A percentile compares a stretch with the other conserved stretches of the same genome.
phyloP scores from a whole-genome alignment of 805 yeast genomes.

The Ogataea parapolymorpha region DNA sequence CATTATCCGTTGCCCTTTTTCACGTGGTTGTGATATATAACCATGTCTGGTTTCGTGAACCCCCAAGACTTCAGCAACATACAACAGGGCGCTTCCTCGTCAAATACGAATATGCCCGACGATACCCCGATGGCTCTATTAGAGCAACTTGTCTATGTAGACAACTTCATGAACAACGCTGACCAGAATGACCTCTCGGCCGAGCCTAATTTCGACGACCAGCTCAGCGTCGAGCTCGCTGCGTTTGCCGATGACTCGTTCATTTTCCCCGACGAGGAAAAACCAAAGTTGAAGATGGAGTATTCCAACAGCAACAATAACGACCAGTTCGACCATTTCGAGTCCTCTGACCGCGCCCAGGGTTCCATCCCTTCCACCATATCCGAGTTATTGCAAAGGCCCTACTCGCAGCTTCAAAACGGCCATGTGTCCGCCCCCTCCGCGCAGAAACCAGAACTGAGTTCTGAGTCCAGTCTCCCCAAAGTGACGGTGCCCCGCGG shows the following conservation, averaged over 20 bases:
- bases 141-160: conserved; percentile 79
- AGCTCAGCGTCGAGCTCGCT: conserved; percentile 61
- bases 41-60: conserved; percentile 8
- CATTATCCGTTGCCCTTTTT: conserved; percentile 1
- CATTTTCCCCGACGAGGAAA: conserved; percentile 79
- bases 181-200: conserved; percentile 32
- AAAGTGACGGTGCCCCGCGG: conserved; percentile 70
- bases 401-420: conserved; percentile 23
- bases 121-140: conserved; percentile 46
- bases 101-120: conserved; percentile 18
- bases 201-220: conserved; percentile 47
- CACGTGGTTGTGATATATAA: neutral
- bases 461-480: conserved; percentile 34
- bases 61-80: neutral
- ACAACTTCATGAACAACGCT: conserved; percentile 61
- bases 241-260: conserved; percentile 83
- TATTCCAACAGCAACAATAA: conserved; percentile 8
- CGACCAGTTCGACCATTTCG: conserved; percentile 5
- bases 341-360: neutral
- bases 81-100: conserved; percentile 1
- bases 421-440: conserved; percentile 15
- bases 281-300: conserved; percentile 39
- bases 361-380: conserved; percentile 25
- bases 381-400: conserved; percentile 29
- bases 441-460: conserved; percentile 18